Evolutionary conservation across 2,329 filamentous ascomycete species (phyloP), one percentile per base, ranked within the genome.

Genomic region (Cercospora berteroae): DNA sequence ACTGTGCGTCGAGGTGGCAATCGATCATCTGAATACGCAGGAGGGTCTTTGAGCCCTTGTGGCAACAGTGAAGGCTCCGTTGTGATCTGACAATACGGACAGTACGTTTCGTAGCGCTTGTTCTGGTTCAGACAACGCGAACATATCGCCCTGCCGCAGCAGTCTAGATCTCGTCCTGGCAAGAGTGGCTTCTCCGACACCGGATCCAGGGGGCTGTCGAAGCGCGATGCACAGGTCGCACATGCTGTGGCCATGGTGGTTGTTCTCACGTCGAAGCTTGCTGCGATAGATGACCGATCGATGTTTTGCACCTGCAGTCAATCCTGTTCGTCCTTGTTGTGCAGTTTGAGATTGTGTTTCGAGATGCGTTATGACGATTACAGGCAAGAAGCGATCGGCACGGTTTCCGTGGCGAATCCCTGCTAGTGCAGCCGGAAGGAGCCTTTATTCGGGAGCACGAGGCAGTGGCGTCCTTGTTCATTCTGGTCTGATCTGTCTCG

Each of bases 51-150:
- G 25, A 92, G 83, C 10, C 89, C 88, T 79, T 88, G 88, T 1
- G 88, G 85, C 58, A 88, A 83, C 3, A 88, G 78, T 7, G 86
- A 87, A 2, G 88, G 87, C 4, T 79, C 81, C 55, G 82, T 85
- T 5, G 89, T 88, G 72, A 92, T 86, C 79, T 94, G 92, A 77
- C 92, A 95, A 78, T 90, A 94, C 0, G 91, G 91, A 76, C 86
- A 88, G 71, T 88, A 88, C 42, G 83, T 81, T 63, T 85, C 84
- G 79, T 92, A 93, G 48, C 90, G 87, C 31, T 83, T 81, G 76
- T 93, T 93, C 57, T 85, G 89, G 76, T 86, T 81, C 73, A 92
- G 86, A 79, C 91, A 94, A 68, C 82, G 82, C 16, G 87, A 87
- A 79, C 91, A 95, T 74, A 94, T 90, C 44, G 88, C 82, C 63